Evolutionary conservation across 179 eudicot species (phyloP), one percentile per base, ranked within the genome.

Genomic region (Silene coronaria): DNA sequence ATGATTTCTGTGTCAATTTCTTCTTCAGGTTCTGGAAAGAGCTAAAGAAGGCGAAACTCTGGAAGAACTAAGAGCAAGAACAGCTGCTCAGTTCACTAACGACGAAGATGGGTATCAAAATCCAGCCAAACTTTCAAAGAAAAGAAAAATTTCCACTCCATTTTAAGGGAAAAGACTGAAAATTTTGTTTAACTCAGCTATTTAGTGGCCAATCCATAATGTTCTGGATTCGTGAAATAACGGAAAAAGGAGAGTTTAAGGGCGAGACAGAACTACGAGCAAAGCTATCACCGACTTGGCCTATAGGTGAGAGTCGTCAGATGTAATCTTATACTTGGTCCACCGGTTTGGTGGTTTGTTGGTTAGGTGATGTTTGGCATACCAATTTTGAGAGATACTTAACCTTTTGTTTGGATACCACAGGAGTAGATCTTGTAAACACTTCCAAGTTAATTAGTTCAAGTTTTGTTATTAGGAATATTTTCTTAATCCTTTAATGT

Each of bases 11-110:
- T 69, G 17, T 71, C 60, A 32, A 38, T 57, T 24, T 22, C 36
- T 75, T 34, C 67, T 81, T 65, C 81, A 93, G 97, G 99, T 95
- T 28, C 73, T 95, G 75, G 99, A 95, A 81, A 89, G 93, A 80
- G 99, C 99, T 1, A 95, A 92, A 80, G 96, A 89, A 82, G 96
- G 93, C 32, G 99, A 95, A 81, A 91, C 88, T 79, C 85, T 95
- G 82, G 99, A 95, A 76, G 99, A 95, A 72, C 81, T 92, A 71
- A 84, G 97, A 73, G 90, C 86, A 23, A 81, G 91, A 81, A 96
- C 99, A 3, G 97, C 97, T 21, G 92, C 93, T 71, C 96, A 92
- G 71, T 94, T 92, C 75, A 76, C 86, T 13, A 88, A 86, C 51
- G 88, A 82, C 14, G 83, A 81, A 69, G 83, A 71, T 30, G 86